Evolutionary conservation across 345 rosid genomes (phyloP).

Genomic region (Citrus medica): DNA sequence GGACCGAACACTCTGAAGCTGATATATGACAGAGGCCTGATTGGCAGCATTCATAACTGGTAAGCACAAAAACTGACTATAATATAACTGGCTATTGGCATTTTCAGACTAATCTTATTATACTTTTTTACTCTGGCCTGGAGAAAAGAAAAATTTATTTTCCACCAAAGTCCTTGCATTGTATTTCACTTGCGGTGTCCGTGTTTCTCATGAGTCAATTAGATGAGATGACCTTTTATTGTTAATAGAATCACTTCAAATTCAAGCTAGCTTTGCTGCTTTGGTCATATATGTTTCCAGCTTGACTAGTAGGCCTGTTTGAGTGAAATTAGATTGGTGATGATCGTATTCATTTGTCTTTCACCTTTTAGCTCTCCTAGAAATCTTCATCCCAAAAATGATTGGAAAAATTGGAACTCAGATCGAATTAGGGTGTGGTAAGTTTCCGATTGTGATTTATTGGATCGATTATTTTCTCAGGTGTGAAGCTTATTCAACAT

Average conservation of each 20-base stretch:
- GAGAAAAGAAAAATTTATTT: not conserved
- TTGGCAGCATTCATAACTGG: constrained; percentile 83
- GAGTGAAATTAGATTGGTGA: not conserved
- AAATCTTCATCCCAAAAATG: not conserved
- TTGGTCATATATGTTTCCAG: not conserved
- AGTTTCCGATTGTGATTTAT: not conserved
- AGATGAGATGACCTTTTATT: not conserved
- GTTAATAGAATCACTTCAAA: not conserved
- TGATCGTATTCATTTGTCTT: not conserved
- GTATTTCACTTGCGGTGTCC: not conserved
- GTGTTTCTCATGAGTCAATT: not conserved
- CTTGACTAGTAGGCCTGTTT: not conserved
- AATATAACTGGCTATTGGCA: not conserved
- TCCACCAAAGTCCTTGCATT: not conserved
- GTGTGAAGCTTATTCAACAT: constrained; percentile 92
- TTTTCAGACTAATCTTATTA: not conserved
- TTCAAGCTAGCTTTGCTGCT: not conserved
- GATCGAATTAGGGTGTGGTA: not conserved
- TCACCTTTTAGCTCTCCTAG: not conserved
- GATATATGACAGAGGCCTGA: constrained; percentile 84
- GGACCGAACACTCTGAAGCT: constrained; percentile 83
- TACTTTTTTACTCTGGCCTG: not conserved
- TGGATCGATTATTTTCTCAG: constrained; percentile 31
- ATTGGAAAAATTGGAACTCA: not conserved
- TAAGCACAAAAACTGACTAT: constrained; percentile 23